These are phyloP conservation scores for Phytophthora capsici DNA, from an alignment of 352 stramenopile genomes.

Conservation along the genomic window DNA sequence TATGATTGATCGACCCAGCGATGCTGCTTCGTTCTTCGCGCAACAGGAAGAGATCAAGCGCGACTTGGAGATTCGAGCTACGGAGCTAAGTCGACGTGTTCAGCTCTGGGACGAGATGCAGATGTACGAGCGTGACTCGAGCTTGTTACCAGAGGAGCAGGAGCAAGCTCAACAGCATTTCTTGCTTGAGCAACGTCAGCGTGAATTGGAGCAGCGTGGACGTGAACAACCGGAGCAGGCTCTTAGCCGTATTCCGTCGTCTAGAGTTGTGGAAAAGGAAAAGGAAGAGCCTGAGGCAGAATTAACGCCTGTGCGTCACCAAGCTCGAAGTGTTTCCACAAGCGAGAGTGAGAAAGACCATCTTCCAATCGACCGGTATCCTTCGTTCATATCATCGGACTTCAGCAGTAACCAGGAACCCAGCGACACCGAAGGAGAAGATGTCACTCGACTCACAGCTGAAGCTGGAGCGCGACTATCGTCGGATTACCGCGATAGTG, in stretches of 20 bases:
- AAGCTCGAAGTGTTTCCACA: conserved; percentile 19
- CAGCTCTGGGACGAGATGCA: conserved; percentile 46
- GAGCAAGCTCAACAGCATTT: conserved; percentile 12
- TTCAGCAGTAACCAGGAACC: conserved; percentile 31
- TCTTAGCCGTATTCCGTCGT: conserved; percentile 24
- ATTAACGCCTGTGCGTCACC: conserved; percentile 16
- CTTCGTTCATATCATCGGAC: conserved; percentile 49
- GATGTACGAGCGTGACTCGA: conserved; percentile 37
- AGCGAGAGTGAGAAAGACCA: conserved; percentile 25
- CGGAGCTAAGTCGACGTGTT: conserved; percentile 37
- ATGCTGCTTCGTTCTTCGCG: conserved; percentile 34
- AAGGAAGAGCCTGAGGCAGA: conserved; percentile 33
- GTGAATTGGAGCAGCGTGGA: conserved; percentile 6
- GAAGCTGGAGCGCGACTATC: conserved; percentile 31
- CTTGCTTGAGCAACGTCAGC: conserved; percentile 20
- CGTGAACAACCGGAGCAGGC: conserved; percentile 4
- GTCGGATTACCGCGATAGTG: conserved; percentile 36
- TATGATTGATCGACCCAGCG: conserved; percentile 27
- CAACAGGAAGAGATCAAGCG: conserved; percentile 46
- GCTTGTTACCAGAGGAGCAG: conserved; percentile 20
- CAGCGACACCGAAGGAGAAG: conserved; percentile 33
- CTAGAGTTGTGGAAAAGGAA: conserved; percentile 23
- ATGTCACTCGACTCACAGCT: conserved; percentile 32
- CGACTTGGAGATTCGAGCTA: conserved; percentile 36
- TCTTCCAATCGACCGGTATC: conserved; percentile 19